Percentiles rank a stretch among this genome's conserved stretches.
Conservation (phyloP, 306 rosid species). For the Sphenostylis stenocarpa region DNA sequence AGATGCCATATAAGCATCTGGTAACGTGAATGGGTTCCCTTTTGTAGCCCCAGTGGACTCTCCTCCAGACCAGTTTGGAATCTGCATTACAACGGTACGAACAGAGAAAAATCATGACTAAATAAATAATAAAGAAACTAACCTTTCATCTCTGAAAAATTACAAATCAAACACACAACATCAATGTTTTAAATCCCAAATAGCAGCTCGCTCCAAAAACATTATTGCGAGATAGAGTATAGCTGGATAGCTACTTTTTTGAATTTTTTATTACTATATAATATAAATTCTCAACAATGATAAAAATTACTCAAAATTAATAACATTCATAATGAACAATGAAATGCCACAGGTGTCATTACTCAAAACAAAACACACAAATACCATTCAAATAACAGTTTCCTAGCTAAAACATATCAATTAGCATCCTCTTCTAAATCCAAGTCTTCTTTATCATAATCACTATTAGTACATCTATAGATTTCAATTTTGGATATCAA, state of each 20-base stretch:
- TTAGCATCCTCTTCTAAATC: no score
- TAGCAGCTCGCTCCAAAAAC: background rate
- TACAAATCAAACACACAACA: background rate
- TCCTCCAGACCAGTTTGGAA: slow-evolving; percentile 80
- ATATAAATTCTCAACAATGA: background rate
- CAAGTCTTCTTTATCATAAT: background rate
- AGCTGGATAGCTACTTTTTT: background rate
- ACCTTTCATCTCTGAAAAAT: background rate
- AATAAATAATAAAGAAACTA: background rate
- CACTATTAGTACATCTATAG: background rate
- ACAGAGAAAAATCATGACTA: background rate
- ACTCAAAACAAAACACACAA: background rate
- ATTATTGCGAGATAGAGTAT: background rate
- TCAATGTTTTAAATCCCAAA: background rate
- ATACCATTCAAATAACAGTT: background rate
- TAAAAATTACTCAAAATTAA: no score
- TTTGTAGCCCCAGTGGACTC: slow-evolving; percentile 66
- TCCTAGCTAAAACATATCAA: background rate
- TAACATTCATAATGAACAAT: background rate
- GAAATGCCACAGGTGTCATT: background rate
- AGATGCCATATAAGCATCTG: slow-evolving; percentile 67
- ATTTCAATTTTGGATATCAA: background rate
- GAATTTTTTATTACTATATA: no score
- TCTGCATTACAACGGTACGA: slow-evolving; percentile 43
- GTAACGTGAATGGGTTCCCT: slow-evolving; percentile 77